These are phyloP conservation scores for Suillus brevipes DNA, from an alignment of 768 basidiomycete genomes.

Conservation along the genomic window DNA sequence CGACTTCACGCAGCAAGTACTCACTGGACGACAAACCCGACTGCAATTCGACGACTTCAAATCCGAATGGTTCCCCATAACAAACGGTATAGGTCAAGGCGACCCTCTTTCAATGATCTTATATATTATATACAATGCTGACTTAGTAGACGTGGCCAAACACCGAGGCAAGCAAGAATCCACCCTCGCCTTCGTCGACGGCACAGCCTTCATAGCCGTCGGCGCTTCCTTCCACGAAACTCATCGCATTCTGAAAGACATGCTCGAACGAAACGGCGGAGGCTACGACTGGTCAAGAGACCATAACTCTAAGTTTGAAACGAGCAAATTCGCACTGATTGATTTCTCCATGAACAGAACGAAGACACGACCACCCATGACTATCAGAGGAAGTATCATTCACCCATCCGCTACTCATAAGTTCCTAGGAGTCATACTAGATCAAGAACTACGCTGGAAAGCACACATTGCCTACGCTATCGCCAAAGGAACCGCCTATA, in stretches of 20 bases:
- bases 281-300: slow-evolving; percentile 12
- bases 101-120: slow-evolving; percentile 24
- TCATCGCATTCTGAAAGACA: too few species aligned
- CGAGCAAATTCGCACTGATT: slow-evolving; percentile 15
- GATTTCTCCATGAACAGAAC: background rate
- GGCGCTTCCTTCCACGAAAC: slow-evolving; percentile 14
- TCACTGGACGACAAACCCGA: slow-evolving; percentile 18
- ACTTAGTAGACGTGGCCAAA: slow-evolving; percentile 18
- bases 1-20: slow-evolving; percentile 14
- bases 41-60: slow-evolving; percentile 30
- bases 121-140: slow-evolving; percentile 27
- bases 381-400: too few species aligned
- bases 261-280: slow-evolving; percentile 13
- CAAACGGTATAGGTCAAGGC: slow-evolving; percentile 30
- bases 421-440: too few species aligned
- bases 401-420: too few species aligned
- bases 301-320: slow-evolving; percentile 21
- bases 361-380: background rate
- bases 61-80: slow-evolving; percentile 16
- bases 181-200: slow-evolving; percentile 24
- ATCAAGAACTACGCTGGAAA: too few species aligned
- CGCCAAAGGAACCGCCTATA: too few species aligned
- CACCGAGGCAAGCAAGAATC: background rate
- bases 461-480: too few species aligned
- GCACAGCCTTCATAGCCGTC: slow-evolving; percentile 22